These are phyloP conservation scores for Neofusicoccum kwambonambiense DNA, from an alignment of 2,329 filamentous ascomycete genomes.

Conservation along the genomic window DNA sequence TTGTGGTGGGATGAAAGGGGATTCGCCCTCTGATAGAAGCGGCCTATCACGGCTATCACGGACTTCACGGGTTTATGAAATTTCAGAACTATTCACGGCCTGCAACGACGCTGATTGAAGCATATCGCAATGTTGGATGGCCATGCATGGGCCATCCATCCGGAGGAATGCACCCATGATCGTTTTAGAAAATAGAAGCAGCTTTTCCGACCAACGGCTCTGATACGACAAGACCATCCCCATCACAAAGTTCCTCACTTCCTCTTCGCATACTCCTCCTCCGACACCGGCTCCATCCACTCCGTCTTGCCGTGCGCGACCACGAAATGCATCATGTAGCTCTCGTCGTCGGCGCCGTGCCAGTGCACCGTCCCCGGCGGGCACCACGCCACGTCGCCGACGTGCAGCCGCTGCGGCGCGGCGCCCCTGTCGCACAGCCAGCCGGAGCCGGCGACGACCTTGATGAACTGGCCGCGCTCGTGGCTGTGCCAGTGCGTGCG, in stretches of 20 bases:
- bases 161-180: no score
- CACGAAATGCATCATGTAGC: conserved; percentile 43
- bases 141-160: no score
- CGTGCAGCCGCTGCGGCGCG: conserved; percentile 33
- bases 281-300: conserved; percentile 38
- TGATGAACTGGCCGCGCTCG: conserved; percentile 48
- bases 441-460: conserved; percentile 41
- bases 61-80: background rate
- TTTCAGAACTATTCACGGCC: background rate
- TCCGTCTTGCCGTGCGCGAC: conserved; percentile 39
- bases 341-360: conserved; percentile 45
- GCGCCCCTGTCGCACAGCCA: conserved; percentile 45
- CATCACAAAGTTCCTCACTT: background rate
- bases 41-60: background rate
- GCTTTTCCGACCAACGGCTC: no score
- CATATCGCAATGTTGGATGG: no score
- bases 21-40: background rate
- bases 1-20: background rate
- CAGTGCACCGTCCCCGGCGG: conserved; percentile 45
- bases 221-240: no score
- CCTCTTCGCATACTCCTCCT: conserved; percentile 36
- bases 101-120: no score
- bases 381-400: conserved; percentile 44
- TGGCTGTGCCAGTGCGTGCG: conserved; percentile 32
- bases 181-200: no score